Base-by-base conservation (phyloP, 306 rosid genomes). In the Spatholobus suberectus region DNA sequence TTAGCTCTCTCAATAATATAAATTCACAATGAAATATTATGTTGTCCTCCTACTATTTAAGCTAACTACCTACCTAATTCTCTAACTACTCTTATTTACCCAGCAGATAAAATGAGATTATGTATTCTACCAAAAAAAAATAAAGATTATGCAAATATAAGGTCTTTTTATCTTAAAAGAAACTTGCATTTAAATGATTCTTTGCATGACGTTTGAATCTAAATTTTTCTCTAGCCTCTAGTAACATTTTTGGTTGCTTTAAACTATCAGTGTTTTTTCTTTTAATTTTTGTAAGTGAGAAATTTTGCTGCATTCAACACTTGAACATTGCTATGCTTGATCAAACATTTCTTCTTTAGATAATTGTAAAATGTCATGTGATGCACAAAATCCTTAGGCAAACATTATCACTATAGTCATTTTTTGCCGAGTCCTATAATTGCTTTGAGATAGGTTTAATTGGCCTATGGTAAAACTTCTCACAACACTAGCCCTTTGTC, bases 371-470 rank as follows among this genome's bases (percentile, higher is more conserved):
- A 85, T 78, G 62, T 80, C 90, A 46, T 88, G 89, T 67, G 93
- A 89, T 35, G 77, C 68, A 7, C 83, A 83, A 29, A 89, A 87
- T 73, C 79, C 83, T 52, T 83, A 80, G 78, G 74, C 85, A n/a
- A 67, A 71, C 77, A n/a, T 80, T 88, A 57, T 87, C 90, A 55
- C 87, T 86, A 77, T 89, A 82, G 55, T 70, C 91, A 44, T 81
- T 89, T 18, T 47, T 44, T 68, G 38, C 84, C 54, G 93, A 85
- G 61, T 79, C 83, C 55, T 67, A 17, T 41, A 78, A 83, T 70
- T 89, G 77, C 76, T 86, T 89, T 75, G 95, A 90, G 88, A 90
- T 89, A 2, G 97, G 75, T 87, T 92, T 43, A 76, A 81, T 80
- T 94, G 86, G 75, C 94, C n/a, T n/a, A n/a, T n/a, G n/a, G n/a